Base-by-base conservation (phyloP, 495 filamentous ascomycete species). In the Geoglossum glabrum region DNA sequence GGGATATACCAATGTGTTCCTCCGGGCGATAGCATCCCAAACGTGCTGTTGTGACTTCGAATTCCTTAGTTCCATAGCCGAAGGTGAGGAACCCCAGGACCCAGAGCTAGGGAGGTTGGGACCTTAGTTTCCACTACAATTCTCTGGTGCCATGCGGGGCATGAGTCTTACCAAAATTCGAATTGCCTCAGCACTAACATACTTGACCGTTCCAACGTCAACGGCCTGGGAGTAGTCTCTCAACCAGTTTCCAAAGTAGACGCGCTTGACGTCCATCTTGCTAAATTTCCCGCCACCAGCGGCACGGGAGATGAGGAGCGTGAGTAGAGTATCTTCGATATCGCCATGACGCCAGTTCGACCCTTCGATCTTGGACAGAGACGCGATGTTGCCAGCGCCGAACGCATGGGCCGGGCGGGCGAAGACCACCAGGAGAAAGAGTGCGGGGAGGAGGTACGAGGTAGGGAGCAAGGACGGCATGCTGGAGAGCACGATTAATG, bases 271-370 rank as follows among this genome's bases (percentile, higher is more conserved):
- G 69, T 84, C 85, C 63, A 94, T 76, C 71, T 89, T 90, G 71
- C 78, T 76, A 67, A 95, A 95, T 62, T 87, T 90, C 73, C 85
- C 84, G 62, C 85, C 85, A 59, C 86, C 85, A 40, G 82, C 80
- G 57, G 78, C 79, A 54, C 77, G 75, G n/a, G 87, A 81, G 76
- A 92, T 83, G 57, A 82, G 65, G 28, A 95, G 70, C 50, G 72
- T 78, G 58, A 94, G 78, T 21, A 95, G 76, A 31, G 83, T 79
- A 74, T 95, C 89, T 76, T 95, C 89, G 65, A 95, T 92, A 69
- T 97, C 90, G 59, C 89, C 89, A 81, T 95, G 89, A 50, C 89
- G 87, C 86, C 86, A 95, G 67, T 93, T 93, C 61, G 81, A 72
- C 58, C 88, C 89, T 65, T 90, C 87, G 55, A 90, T 77, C 62